A percentile compares a stretch with the other conserved stretches of the same genome.
Evolutionary conservation across 1,139 yeast species (phyloP).

Genomic region (Citeromyces hawaiiensis): DNA sequence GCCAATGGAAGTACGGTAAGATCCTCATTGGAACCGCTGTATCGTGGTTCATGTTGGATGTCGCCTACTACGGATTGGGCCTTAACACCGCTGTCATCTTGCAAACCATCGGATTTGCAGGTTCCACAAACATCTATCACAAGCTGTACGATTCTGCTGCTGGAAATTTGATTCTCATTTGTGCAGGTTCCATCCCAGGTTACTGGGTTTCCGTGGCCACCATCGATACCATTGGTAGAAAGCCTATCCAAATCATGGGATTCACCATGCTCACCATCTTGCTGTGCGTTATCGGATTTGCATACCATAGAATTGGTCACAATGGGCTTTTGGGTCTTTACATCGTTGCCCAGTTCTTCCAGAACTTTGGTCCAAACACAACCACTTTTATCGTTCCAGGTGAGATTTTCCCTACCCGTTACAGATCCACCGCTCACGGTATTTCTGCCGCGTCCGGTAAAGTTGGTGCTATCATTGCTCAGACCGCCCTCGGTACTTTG

Average conservation of each 20-base stretch:
- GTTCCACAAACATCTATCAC: conserved; percentile 45
- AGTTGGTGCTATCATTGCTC: conserved; percentile 93
- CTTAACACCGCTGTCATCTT: conserved; percentile 71
- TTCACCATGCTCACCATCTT: conserved; percentile 55
- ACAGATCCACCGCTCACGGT: conserved; percentile 98
- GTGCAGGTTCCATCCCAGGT: conserved; percentile 91
- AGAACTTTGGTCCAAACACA: conserved; percentile 89
- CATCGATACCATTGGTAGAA: conserved; percentile 69
- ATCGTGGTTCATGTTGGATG: conserved; percentile 93
- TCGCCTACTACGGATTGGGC: conserved; percentile 86
- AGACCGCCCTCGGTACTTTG: conserved; percentile 79
- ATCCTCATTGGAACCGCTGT: conserved; percentile 88
- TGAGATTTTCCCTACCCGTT: conserved; percentile 92
- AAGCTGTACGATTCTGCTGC: conserved; percentile 66
- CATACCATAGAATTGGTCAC: conserved; percentile 49
- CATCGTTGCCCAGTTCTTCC: conserved; percentile 71
- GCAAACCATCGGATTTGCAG: conserved; percentile 73
- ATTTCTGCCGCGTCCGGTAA: conserved; percentile 94
- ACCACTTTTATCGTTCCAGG: conserved; percentile 96
- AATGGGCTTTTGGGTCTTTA: conserved; percentile 64
- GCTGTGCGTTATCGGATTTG: conserved; percentile 69
- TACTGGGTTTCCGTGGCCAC: conserved; percentile 76
- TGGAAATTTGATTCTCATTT: conserved; percentile 77
- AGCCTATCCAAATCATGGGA: conserved; percentile 64
- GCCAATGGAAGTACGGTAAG: conserved; percentile 83